Conservation (phyloP, 108 stramenopile genomes). For the Cyclotella choctawhatcheeana region DNA sequence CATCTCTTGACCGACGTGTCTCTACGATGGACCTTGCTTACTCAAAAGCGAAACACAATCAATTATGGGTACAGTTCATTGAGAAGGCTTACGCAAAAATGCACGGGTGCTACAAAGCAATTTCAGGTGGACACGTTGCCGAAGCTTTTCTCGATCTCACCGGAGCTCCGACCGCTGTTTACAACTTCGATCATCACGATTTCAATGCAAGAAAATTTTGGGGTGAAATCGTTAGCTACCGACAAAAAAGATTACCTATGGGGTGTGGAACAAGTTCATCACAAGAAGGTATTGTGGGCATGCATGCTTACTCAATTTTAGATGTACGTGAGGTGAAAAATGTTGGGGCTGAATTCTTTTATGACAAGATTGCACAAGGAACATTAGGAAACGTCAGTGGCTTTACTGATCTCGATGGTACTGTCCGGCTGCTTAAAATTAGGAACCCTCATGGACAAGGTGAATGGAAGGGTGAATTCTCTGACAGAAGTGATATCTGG, state of each 20-base stretch:
- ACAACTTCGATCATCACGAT: slow-evolving; percentile 60
- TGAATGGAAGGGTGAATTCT: slow-evolving; percentile 85
- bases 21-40: slow-evolving; percentile 65
- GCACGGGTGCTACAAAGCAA: slow-evolving; percentile 80
- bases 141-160: slow-evolving; percentile 90
- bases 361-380: slow-evolving; percentile 40
- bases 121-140: slow-evolving; percentile 84
- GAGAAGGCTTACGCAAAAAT: slow-evolving; percentile 98
- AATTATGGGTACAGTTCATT: slow-evolving; percentile 95
- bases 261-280: slow-evolving; percentile 72
- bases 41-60: slow-evolving; percentile 65
- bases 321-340: slow-evolving; percentile 83
- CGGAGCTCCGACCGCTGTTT: slow-evolving; percentile 72
- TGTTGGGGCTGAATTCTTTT: slow-evolving; percentile 68
- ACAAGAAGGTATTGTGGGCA: slow-evolving; percentile 81
- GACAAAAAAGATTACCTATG: slow-evolving; percentile 66
- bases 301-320: slow-evolving; percentile 95
- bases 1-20: slow-evolving; percentile 29
- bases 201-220: slow-evolving; percentile 66
- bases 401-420: slow-evolving; percentile 73
- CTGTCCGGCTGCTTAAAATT: slow-evolving; percentile 77
- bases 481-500: slow-evolving; percentile 60
- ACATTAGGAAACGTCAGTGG: slow-evolving; percentile 63
- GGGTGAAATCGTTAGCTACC: slow-evolving; percentile 62
- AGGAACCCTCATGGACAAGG: slow-evolving; percentile 84